Evolutionary conservation across 2,329 filamentous ascomycete genomes (phyloP).

Genomic region (Fusarium paranaense): DNA sequence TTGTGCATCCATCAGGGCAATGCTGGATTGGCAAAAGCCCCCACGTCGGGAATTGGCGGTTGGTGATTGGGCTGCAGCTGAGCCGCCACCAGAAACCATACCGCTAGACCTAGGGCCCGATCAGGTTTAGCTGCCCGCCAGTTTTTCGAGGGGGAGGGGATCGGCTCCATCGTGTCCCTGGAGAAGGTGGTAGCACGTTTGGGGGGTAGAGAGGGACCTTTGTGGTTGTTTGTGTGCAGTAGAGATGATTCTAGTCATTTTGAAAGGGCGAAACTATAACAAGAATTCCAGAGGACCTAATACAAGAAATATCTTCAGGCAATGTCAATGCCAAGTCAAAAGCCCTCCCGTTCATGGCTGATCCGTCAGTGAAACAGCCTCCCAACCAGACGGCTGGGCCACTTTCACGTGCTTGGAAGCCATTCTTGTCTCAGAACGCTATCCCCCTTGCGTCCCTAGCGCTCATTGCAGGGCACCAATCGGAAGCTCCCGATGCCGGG

Average conservation of each 20-base stretch:
- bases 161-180: conserved; percentile 23
- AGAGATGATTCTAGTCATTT: background rate
- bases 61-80: conserved; percentile 37
- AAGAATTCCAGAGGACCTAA: background rate
- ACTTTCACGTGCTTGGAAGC: conserved; percentile 41
- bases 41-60: conserved; percentile 34
- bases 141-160: conserved; percentile 20
- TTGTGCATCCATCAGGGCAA: conserved; percentile 30
- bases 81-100: conserved; percentile 33
- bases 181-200: conserved; percentile 12
- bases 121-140: conserved; percentile 33
- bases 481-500: conserved; percentile 21
- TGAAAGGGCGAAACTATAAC: background rate
- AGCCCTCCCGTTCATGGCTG: background rate
- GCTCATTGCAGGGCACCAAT: conserved; percentile 10
- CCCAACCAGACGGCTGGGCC: conserved; percentile 41
- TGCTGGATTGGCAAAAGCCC: conserved; percentile 34
- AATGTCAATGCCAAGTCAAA: background rate
- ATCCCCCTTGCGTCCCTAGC: background rate
- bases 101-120: conserved; percentile 33
- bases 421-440: background rate
- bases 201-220: background rate
- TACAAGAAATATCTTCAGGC: too few species aligned
- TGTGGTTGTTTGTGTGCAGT: background rate
- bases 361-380: conserved; percentile 4